Evolutionary conservation across 2,329 filamentous ascomycete genomes (phyloP).

Genomic region (Fusarium staphyleae): DNA sequence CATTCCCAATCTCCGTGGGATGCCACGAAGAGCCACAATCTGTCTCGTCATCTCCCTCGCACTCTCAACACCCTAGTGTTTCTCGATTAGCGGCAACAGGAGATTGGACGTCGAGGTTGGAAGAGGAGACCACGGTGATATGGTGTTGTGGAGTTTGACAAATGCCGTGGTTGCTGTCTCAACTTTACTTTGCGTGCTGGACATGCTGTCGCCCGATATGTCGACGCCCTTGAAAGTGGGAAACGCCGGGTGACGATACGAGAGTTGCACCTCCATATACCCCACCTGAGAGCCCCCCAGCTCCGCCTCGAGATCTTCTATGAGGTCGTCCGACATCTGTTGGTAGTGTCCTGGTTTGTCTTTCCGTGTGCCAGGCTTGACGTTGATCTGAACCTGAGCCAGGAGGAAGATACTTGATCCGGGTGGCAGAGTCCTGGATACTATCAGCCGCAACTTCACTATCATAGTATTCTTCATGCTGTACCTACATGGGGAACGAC

Average conservation of each 20-base stretch:
- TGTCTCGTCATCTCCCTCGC: slow-evolving; percentile 53
- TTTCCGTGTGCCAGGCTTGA: slow-evolving; percentile 9
- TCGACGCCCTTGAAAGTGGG: slow-evolving; percentile 43
- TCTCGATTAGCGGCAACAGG: slow-evolving; percentile 54
- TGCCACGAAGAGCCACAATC: slow-evolving; percentile 32
- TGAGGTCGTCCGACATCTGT: slow-evolving; percentile 61
- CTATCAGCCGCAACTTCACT: slow-evolving; percentile 16
- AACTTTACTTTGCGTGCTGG: slow-evolving; percentile 55
- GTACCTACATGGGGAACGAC: slow-evolving; percentile 51
- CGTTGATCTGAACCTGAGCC: slow-evolving; percentile 53
- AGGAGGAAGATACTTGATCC: slow-evolving; percentile 58
- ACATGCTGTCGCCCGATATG: slow-evolving; percentile 46
- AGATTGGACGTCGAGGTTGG: slow-evolving; percentile 47
- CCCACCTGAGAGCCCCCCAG: slow-evolving; percentile 57
- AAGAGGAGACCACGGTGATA: slow-evolving; percentile 61
- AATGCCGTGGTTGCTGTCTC: slow-evolving; percentile 61
- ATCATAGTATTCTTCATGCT: background rate
- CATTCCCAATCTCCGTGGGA: slow-evolving; percentile 5
- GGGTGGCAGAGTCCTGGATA: slow-evolving; percentile 49
- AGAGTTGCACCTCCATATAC: slow-evolving; percentile 60
- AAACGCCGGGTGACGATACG: slow-evolving; percentile 65
- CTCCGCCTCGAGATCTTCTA: slow-evolving; percentile 64
- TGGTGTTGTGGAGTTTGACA: slow-evolving; percentile 56
- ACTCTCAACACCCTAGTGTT: slow-evolving; percentile 57
- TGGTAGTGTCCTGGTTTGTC: slow-evolving; percentile 38